Evolutionary conservation across 225 moss, liverwort and hornwort species (phyloP).

Genomic region (Climacium dendroides): DNA sequence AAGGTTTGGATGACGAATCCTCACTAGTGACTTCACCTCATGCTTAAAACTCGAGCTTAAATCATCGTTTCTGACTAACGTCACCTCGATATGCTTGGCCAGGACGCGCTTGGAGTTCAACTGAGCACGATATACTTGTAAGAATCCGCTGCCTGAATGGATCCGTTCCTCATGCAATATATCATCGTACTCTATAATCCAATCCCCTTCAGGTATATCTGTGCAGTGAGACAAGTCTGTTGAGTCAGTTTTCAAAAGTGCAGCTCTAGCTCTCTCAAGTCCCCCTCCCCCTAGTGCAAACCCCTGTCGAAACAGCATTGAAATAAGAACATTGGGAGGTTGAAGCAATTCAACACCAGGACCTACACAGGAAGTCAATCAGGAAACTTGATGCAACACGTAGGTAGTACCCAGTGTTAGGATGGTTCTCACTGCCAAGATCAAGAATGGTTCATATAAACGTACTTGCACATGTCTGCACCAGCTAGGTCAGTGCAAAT

Average conservation of each 20-base stretch:
- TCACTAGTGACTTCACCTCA: slow-evolving; percentile 4
- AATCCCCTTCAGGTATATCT: slow-evolving; percentile 8
- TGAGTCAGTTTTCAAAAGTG: background rate
- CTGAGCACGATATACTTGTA: background rate
- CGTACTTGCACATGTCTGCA: background rate
- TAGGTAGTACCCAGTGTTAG: background rate
- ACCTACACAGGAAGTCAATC: background rate
- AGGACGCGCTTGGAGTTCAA: background rate
- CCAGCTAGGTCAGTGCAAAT: background rate
- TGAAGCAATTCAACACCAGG: background rate
- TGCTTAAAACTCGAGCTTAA: background rate
- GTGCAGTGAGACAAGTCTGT: background rate
- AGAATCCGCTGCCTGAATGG: slow-evolving; percentile 9
- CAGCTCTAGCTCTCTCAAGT: background rate
- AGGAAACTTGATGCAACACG: background rate
- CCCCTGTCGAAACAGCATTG: background rate
- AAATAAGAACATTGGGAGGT: background rate
- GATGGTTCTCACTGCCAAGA: background rate
- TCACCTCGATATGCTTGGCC: slow-evolving; percentile 8
- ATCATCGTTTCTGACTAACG: background rate
- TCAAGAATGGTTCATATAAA: background rate
- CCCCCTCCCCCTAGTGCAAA: background rate
- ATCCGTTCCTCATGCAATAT: background rate
- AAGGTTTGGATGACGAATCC: slow-evolving; percentile 25
- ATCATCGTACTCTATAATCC: slow-evolving; percentile 4